phyloP scores from a whole-genome alignment of 768 basidiomycete species.

The Crucibulum laeve region DNA sequence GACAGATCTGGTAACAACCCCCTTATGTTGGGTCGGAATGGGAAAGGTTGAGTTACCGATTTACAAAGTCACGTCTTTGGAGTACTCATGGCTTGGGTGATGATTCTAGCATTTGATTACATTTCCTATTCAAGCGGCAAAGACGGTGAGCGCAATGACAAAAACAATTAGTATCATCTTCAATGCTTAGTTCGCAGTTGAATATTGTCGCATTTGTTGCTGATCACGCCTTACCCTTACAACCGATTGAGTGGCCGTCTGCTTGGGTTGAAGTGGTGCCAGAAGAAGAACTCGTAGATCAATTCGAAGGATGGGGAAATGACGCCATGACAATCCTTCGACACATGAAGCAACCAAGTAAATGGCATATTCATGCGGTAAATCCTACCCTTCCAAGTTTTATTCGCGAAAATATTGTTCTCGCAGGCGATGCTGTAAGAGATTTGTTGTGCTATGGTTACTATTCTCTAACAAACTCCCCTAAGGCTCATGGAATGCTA shows the following conservation, averaged over 20 bases:
- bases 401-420: constrained; percentile 38
- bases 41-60: too few relatives aligned
- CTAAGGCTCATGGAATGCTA: constrained; percentile 54
- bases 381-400: constrained; percentile 40
- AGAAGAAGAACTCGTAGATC: constrained; percentile 36
- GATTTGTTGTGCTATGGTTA: neutral
- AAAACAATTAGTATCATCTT: neutral
- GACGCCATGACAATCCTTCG: constrained; percentile 37
- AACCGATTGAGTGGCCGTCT: constrained; percentile 19
- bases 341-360: constrained; percentile 38
- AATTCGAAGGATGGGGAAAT: constrained; percentile 40
- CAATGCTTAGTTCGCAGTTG: constrained; percentile 18
- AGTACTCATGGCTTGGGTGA: too few relatives aligned
- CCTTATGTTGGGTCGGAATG: constrained; percentile 38
- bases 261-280: constrained; percentile 40
- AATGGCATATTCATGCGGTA: constrained; percentile 50
- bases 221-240: constrained; percentile 20
- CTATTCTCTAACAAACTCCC: neutral
- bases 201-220: constrained; percentile 44
- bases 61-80: too few relatives aligned
- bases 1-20: constrained; percentile 26
- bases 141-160: constrained; percentile 27
- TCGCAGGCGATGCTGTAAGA: constrained; percentile 51
- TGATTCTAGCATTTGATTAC: constrained; percentile 49
- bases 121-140: constrained; percentile 40